phyloP scores from a whole-genome alignment of 1,139 yeast species.

The Sugiyamaella xylanicola region DNA sequence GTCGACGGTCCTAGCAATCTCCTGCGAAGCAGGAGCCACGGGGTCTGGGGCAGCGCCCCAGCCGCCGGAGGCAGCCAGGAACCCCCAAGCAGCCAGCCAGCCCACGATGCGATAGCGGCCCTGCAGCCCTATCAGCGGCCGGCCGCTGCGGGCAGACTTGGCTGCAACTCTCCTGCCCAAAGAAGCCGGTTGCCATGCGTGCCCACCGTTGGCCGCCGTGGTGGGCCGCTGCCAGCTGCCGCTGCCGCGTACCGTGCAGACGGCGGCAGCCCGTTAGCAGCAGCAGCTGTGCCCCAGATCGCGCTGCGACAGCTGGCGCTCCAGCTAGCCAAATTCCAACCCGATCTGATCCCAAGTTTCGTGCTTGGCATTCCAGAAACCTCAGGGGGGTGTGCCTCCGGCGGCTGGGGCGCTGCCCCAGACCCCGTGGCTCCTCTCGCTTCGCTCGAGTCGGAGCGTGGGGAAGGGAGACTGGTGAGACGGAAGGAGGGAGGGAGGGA shows the following conservation, averaged over 20 bases:
- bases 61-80: not conserved
- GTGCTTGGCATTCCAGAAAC: not conserved
- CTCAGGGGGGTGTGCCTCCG: not conserved
- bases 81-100: not conserved
- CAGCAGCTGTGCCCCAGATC: not conserved
- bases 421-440: not conserved
- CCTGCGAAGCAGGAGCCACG: not conserved
- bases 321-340: not conserved
- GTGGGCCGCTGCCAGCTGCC: too few species aligned
- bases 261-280: too few species aligned
- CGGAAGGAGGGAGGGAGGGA: not conserved
- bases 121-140: not conserved
- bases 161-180: too few species aligned
- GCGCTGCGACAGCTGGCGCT: too few species aligned
- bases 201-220: not conserved
- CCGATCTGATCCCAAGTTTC: not conserved
- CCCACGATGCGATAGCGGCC: not conserved
- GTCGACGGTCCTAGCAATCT: not conserved
- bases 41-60: not conserved
- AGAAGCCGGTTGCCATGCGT: too few species aligned
- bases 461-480: not conserved
- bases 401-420: conserved; percentile 4
- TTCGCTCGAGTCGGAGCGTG: not conserved
- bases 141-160: too few species aligned
- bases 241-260: too few species aligned